Conservation (phyloP, 73 alveolate genomes). For the Paramecium primaurelia region DNA sequence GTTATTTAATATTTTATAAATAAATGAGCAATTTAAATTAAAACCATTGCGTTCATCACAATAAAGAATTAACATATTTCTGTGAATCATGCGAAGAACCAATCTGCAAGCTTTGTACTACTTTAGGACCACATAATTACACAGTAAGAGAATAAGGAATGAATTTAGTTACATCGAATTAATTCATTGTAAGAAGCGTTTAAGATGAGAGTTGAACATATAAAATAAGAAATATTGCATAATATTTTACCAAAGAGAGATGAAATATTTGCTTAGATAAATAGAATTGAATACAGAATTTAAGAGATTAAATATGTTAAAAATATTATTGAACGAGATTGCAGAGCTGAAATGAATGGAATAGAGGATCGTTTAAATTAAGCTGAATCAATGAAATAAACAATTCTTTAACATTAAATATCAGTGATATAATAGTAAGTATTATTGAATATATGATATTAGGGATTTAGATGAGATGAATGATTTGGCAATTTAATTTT, state of each 20-base stretch:
- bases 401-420: constrained; percentile 91
- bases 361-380: constrained; percentile 90
- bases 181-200: constrained; percentile 91
- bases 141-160: constrained; percentile 1
- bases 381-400: constrained; percentile 91
- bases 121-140: constrained; percentile 97
- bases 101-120: constrained; percentile 93
- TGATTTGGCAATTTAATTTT: constrained; percentile 68
- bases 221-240: constrained; percentile 72
- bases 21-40: background rate
- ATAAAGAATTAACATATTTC: constrained; percentile 69
- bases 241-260: constrained; percentile 87
- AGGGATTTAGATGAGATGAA: constrained; percentile 94
- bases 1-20: background rate
- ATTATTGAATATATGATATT: background rate
- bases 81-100: constrained; percentile 97
- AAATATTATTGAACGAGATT: constrained; percentile 89
- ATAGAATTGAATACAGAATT: constrained; percentile 73
- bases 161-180: constrained; percentile 83
- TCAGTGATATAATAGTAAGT: constrained; percentile 76
- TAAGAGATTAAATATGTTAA: constrained; percentile 90
- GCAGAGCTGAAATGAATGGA: constrained; percentile 91
- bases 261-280: constrained; percentile 83
- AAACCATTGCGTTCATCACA: constrained; percentile 76
- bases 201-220: constrained; percentile 80